These are phyloP conservation scores for Heterobasidion irregulare DNA, from an alignment of 1,284 basidiomycete species.

Conservation along the genomic window DNA sequence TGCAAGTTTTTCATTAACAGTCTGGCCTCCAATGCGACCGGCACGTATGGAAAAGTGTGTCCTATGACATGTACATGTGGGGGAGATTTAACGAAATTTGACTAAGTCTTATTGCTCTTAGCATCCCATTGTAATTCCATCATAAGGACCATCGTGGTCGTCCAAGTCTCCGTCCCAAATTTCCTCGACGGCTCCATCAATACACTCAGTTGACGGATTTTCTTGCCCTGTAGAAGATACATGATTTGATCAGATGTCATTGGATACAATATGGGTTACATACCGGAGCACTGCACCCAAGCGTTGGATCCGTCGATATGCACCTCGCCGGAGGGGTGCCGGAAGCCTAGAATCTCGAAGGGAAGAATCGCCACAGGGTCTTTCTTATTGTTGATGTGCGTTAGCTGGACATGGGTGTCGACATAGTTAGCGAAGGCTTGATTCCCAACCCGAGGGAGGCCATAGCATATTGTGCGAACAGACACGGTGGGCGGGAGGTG, in stretches of 20 bases:
- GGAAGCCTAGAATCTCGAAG: slow-evolving; percentile 27
- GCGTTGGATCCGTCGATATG: slow-evolving; percentile 23
- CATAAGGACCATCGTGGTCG: slow-evolving; percentile 18
- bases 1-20: no score
- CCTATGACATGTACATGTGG: no score
- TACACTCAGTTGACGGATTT: background rate
- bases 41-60: no score
- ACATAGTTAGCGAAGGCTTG: slow-evolving; percentile 22
- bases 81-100: no score
- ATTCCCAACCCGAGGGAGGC: slow-evolving; percentile 29
- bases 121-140: slow-evolving; percentile 15
- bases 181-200: slow-evolving; percentile 15
- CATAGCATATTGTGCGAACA: slow-evolving; percentile 20
- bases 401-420: slow-evolving; percentile 25
- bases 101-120: background rate
- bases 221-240: background rate
- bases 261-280: background rate
- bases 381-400: slow-evolving; percentile 27
- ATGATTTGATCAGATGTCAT: background rate
- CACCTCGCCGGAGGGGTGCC: slow-evolving; percentile 27
- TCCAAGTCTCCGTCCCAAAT: slow-evolving; percentile 12
- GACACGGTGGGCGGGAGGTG: slow-evolving; percentile 23
- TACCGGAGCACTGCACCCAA: slow-evolving; percentile 23
- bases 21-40: no score
- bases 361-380: slow-evolving; percentile 33